Evolutionary conservation across 192 early-diverging fungal genomes (phyloP).

Genomic region (Backusella liffmaniae): DNA sequence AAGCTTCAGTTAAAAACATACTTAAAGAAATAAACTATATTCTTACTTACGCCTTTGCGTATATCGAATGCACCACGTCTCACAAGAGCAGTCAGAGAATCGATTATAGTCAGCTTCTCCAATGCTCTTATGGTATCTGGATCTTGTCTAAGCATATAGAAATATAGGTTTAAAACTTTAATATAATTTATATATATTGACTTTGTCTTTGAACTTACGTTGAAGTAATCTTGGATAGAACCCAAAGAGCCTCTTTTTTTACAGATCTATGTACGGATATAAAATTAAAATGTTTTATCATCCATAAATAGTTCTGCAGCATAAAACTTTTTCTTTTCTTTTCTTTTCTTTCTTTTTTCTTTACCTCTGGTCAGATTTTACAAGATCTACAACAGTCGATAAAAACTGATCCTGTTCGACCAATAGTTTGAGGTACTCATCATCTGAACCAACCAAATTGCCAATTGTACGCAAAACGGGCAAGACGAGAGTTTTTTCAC

Average conservation of each 20-base stretch:
- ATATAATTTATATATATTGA: neutral
- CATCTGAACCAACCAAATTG: conserved; percentile 64
- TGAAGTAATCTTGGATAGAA: conserved; percentile 69
- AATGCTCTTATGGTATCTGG: conserved; percentile 46
- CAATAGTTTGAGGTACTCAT: conserved; percentile 53
- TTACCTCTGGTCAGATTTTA: conserved; percentile 54
- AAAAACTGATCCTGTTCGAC: conserved; percentile 47
- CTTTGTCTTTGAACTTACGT: conserved; percentile 18
- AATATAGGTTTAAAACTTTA: neutral
- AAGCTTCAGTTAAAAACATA: neutral
- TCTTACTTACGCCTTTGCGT: conserved; percentile 53
- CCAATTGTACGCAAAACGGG: conserved; percentile 67
- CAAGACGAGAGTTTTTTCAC: conserved; percentile 42
- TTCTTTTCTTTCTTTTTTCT: neutral
- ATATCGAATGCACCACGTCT: conserved; percentile 65
- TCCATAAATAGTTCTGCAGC: neutral
- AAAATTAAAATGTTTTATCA: neutral
- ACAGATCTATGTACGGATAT: conserved; percentile 44
- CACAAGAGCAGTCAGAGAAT: conserved; percentile 55
- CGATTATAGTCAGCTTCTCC: conserved; percentile 49
- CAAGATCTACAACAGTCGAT: conserved; percentile 37
- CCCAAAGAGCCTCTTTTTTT: conserved; percentile 72
- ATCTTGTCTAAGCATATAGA: conserved; percentile 8
- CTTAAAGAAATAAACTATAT: neutral
- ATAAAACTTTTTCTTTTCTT: neutral